Conservation (phyloP, 1,139 yeast genomes). For the Geotrichum candidum region DNA sequence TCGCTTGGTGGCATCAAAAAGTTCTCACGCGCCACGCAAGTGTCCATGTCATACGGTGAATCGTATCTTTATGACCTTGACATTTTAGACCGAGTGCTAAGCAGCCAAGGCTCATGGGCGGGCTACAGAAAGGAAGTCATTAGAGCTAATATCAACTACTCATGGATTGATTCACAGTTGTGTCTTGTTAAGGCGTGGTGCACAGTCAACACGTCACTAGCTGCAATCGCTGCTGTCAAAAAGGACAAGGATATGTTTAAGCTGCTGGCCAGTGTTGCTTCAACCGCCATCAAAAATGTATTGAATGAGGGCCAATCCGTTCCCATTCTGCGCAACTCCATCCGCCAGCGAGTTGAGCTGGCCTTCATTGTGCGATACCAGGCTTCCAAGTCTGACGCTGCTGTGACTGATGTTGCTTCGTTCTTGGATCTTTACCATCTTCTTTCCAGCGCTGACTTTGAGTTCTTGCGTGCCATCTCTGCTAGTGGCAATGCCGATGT, state of each 20-base stretch:
- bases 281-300: slow-evolving; percentile 48
- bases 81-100: slow-evolving; percentile 57
- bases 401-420: slow-evolving; percentile 18
- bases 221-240: slow-evolving; percentile 39
- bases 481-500: slow-evolving; percentile 8
- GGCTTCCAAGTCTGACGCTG: slow-evolving; percentile 31
- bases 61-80: slow-evolving; percentile 52
- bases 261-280: slow-evolving; percentile 35
- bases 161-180: slow-evolving; percentile 61
- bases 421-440: slow-evolving; percentile 22
- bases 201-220: slow-evolving; percentile 63
- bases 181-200: slow-evolving; percentile 71
- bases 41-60: slow-evolving; percentile 35
- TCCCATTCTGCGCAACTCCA: slow-evolving; percentile 46
- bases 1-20: slow-evolving; percentile 42
- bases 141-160: slow-evolving; percentile 58
- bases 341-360: slow-evolving; percentile 59
- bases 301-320: slow-evolving; percentile 50
- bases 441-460: slow-evolving; percentile 25
- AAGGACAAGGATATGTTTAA: slow-evolving; percentile 36
- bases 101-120: slow-evolving; percentile 46
- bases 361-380: slow-evolving; percentile 59
- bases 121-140: slow-evolving; percentile 49
- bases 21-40: slow-evolving; percentile 35
- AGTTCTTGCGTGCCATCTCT: slow-evolving; percentile 20